Conservation (phyloP, 2,329 filamentous ascomycete genomes). For the Sordariomycetes sp. region DNA sequence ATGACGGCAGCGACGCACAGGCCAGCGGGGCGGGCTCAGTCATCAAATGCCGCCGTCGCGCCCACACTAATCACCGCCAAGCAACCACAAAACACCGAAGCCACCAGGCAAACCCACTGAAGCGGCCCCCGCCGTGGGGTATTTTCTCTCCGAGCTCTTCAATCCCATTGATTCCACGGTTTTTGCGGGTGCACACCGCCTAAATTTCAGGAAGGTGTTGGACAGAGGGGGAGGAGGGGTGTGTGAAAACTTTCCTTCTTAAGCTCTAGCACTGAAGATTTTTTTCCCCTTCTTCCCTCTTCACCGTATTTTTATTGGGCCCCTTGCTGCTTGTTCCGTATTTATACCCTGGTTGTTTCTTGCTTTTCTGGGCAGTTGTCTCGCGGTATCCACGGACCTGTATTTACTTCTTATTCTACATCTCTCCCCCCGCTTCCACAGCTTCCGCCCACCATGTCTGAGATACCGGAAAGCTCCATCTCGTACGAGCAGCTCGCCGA, state of each 20-base stretch:
- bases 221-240: background rate
- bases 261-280: conserved; percentile 7
- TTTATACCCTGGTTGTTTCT: background rate
- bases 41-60: no score
- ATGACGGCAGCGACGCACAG: no score
- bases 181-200: background rate
- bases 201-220: background rate
- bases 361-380: background rate
- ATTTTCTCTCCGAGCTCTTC: background rate
- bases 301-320: background rate
- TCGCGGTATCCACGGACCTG: background rate
- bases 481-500: conserved; percentile 69
- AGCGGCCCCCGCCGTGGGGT: background rate
- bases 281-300: conserved; percentile 5
- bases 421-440: background rate
- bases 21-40: no score
- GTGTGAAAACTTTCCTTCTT: background rate
- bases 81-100: no score
- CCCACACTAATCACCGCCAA: no score
- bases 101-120: no score
- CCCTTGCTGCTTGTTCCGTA: background rate
- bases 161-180: background rate
- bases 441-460: conserved; percentile 12
- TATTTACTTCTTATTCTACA: background rate
- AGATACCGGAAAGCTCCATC: conserved; percentile 28